Evolutionary conservation across 352 stramenopile genomes (phyloP), one percentile per base, ranked within the genome.

Genomic region (Pythium biforme): DNA sequence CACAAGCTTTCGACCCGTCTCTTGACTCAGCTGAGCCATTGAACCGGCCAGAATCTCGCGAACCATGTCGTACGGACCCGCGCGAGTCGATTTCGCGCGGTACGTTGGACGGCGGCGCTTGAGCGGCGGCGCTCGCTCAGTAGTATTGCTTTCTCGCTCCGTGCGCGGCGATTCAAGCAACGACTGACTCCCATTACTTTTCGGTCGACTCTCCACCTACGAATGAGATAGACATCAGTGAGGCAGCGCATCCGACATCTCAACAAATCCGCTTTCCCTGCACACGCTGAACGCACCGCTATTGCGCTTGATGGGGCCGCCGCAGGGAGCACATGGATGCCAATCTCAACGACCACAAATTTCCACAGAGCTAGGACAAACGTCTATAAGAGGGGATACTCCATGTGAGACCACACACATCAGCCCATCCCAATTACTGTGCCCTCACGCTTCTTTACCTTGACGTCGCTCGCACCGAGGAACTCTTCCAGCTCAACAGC

Each of bases 291-390:
- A n/a, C n/a, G n/a, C n/a, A n/a, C n/a, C n/a, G n/a, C n/a, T n/a
- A n/a, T n/a, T n/a, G 31, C 2, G 8, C 7, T 17, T 43, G 12
- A 14, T 17, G 14, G 37, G 19, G 12, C 37, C 14, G n/a, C 37
- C 4, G 53, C 10, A 23, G 61, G 53, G 11, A 68, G 47, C 23
- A 62, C 39, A 14, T 59, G 58, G n/a, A 83, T 60, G 2, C 69
- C 82, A 27, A 90, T 77, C 54, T 94, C 79, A 26, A 90, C 50
- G 8, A 89, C 64, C 46, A 92, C 59, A 65, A 87, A 94, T 54
- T 86, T 88, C 82, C 82, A 94, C 40, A 94, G 55, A 15, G 74
- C 72, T 11, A 90, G 57, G 58, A 91, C 83, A 62, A 92, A 86
- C 9, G 58, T 48, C 85, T 92, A 46, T 7, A 43, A 43, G 37